phyloP scores from a whole-genome alignment of 495 filamentous ascomycete species.

The Xylaria flabelliformis region DNA sequence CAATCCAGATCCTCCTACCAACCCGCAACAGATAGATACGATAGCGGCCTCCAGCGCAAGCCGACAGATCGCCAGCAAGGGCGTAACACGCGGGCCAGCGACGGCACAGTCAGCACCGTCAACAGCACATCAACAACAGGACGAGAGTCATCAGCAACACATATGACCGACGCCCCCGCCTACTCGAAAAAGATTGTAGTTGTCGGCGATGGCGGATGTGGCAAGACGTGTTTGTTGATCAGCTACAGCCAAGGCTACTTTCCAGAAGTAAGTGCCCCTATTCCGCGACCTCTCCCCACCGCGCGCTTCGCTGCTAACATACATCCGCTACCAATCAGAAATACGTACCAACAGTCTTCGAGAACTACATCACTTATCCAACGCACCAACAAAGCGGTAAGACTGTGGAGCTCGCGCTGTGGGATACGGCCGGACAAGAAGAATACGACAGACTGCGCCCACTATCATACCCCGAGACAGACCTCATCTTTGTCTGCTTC shows the following conservation, averaged over 20 bases:
- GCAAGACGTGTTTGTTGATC: slow-evolving; percentile 97
- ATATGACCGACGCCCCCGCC: slow-evolving; percentile 85
- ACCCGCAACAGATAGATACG: slow-evolving; percentile 45
- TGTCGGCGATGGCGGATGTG: slow-evolving; percentile 96
- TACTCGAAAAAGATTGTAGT: slow-evolving; percentile 99
- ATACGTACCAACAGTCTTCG: slow-evolving; percentile 99
- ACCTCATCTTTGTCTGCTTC: slow-evolving; percentile 98
- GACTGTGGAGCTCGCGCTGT: slow-evolving; percentile 92
- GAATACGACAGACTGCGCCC: slow-evolving; percentile 97
- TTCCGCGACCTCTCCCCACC: slow-evolving; percentile 8
- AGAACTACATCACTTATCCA: slow-evolving; percentile 99
- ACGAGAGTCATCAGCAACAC: slow-evolving; percentile 77
- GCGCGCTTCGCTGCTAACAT: neutral
- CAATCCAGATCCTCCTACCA: slow-evolving; percentile 55
- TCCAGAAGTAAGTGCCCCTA: slow-evolving; percentile 75
- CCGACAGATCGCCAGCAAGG: slow-evolving; percentile 47
- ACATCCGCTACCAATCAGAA: slow-evolving; percentile 68
- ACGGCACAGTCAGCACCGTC: slow-evolving; percentile 82
- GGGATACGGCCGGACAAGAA: slow-evolving; percentile 98
- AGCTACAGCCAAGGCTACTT: slow-evolving; percentile 98
- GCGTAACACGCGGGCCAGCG: slow-evolving; percentile 58
- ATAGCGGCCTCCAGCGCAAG: slow-evolving; percentile 46
- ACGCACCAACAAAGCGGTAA: slow-evolving; percentile 85
- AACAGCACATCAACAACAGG: slow-evolving; percentile 67
- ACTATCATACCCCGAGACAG: slow-evolving; percentile 96